Evolutionary conservation across 2,329 filamentous ascomycete species (phyloP).

Genomic region (Orbilia brochopaga): DNA sequence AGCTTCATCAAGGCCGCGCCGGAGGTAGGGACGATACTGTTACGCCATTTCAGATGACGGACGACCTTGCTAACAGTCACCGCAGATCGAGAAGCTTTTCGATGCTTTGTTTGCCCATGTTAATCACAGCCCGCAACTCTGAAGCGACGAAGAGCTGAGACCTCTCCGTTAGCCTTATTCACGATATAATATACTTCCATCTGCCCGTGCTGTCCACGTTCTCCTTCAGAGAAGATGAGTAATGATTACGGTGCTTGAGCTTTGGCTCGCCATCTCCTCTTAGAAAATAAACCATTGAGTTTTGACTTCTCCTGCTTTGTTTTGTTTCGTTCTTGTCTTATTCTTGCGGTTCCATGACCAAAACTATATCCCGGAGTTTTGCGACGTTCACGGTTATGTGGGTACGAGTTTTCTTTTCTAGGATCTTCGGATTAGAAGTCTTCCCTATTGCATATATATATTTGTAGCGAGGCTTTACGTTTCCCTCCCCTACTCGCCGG

Average conservation of each 20-base stretch:
- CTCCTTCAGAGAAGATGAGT: not conserved
- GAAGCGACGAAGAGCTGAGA: not conserved
- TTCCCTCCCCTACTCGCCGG: slow-evolving; percentile 5
- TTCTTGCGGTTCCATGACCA: slow-evolving; percentile 39
- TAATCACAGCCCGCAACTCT: slow-evolving; percentile 54
- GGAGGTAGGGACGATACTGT: slow-evolving; percentile 67
- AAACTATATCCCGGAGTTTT: slow-evolving; percentile 52
- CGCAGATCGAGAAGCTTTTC: slow-evolving; percentile 61
- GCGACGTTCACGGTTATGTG: slow-evolving; percentile 49
- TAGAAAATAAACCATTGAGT: slow-evolving; percentile 21
- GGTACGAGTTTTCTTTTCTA: slow-evolving; percentile 42
- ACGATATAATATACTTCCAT: slow-evolving; percentile 25
- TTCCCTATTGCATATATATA: slow-evolving; percentile 35
- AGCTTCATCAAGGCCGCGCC: slow-evolving; percentile 89
- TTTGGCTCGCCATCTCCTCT: slow-evolving; percentile 12
- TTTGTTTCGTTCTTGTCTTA: slow-evolving; percentile 2
- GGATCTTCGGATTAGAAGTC: slow-evolving; percentile 43
- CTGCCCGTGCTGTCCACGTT: not conserved
- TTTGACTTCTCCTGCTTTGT: not conserved
- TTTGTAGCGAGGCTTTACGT: slow-evolving; percentile 20
- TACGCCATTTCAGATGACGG: no score
- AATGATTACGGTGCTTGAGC: slow-evolving; percentile 9
- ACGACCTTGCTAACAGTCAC: not conserved
- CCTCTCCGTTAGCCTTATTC: not conserved
- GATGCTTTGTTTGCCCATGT: slow-evolving; percentile 61